Evolutionary conservation across 2,329 filamentous ascomycete species (phyloP), one percentile per base, ranked within the genome.

Genomic region (Blastomyces parvus): DNA sequence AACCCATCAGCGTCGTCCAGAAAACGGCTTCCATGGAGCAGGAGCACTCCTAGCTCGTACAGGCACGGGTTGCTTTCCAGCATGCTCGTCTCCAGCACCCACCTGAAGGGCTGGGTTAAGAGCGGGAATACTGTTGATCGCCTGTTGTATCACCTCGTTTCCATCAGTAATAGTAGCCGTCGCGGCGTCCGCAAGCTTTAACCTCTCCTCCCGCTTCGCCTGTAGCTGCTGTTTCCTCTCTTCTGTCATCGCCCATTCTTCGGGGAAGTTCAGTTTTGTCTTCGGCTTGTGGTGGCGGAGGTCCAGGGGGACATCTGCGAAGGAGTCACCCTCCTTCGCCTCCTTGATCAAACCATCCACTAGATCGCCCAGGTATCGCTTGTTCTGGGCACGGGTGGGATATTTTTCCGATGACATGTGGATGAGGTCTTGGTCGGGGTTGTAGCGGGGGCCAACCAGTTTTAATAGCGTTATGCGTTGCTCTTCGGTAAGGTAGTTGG

Each of bases 371-470:
- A 99, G 82, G 74, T 94, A 94, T n/a, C 90, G 86, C 82, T 97
- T 99, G 81, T 99, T 99, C 80, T 97, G 92, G 22, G 92, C 90
- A 73, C 91, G 88, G 62, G 92, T 89, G 73, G 90, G 86, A 75
- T 89, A 96, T 73, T 87, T 86, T 76, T 97, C 94, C 78, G 89
- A 90, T 73, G 89, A 91, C 83, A 99, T 96, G 78, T 90, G 91
- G 70, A 97, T 81, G 64, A 90, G 80, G 69, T 91, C 86, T 62
- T 82, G 91, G 69, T 87, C 83, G 0, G 92, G 93, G 79, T 97
- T 94, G 82, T 91, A 97, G 67, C 94, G 88, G 19, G 86, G 76
- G 1, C 94, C 95, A 25, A 84, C 86, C 55, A 99, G 83, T 80
- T 97, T 97, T 76, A 88, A 88, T 66, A 99, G 82, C 76, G 97